Evolutionary conservation across 805 yeast species (phyloP), one percentile per base, ranked within the genome.

Genomic region (Jamesozyma piceae): DNA sequence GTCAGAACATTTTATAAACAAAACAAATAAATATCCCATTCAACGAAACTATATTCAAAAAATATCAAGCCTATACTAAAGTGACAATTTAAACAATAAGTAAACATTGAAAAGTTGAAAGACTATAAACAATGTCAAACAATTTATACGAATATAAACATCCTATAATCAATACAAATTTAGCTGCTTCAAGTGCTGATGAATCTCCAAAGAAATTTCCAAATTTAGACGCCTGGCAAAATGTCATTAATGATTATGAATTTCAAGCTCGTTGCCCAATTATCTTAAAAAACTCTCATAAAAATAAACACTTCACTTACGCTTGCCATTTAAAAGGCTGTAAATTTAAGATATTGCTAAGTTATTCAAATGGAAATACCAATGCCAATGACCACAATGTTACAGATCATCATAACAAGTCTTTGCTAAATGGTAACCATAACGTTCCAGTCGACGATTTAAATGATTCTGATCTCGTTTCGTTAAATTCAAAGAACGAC

Each of bases 221-320:
- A 2, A 58, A 57, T 35, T 43, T 62, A 35, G 57, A 57, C 20
- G 53, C 56, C 17, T 62, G 64, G 64, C 58, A 62, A 39, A 51
- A 57, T 38, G 64, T 57, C 28, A 56, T 62, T 31, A 58, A 60
- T 39, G 65, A 62, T 37, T 62, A 62, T 36, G 66, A 62, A 44
- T 60, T 55, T 39, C 63, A 62, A 42, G 58, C 64, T 4, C 39
- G 64, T n/a, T 59, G 63, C 35, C 66, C 66, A 2, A 57, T 60
- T 22, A 60, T 62, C 24, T 45, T 62, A 49, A 62, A 62, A 45
- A 62, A 62, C 44, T 60, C 65, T 10, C 66, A 62, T 40, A 51
- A 57, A 35, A 58, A 59, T 42, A 62, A 56, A 39, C 65, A 62
- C 48, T 62, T 58, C 48, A 62, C 66, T 36, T 62, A 58, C 48